Base-by-base conservation (phyloP, 805 yeast species). In the Pichia sporocuriosa region DNA sequence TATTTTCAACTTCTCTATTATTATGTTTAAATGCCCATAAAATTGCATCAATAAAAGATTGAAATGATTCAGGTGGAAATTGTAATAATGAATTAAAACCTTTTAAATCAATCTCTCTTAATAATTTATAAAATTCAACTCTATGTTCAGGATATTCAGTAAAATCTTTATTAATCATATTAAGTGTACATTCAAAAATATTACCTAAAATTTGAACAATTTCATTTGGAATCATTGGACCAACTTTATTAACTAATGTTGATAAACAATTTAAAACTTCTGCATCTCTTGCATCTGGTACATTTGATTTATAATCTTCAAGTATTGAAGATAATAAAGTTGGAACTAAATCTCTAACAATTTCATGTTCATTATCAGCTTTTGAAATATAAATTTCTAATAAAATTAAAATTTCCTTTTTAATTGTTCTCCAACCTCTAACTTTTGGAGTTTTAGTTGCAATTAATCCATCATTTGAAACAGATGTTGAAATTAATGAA, bases 11-110 rank as follows among this genome's bases (percentile, higher is more conserved):
- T 42, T 90, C 97, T 62, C 97, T 79, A 64, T 93, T 89, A 57
- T 89, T 93, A 63, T 93, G 99, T 65, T 93, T 90, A 63, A 93
- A 85, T 0, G 97, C 97, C 99, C 99, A 93, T 56, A 93, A 70
- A 35, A 95, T 89, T 3, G 97, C 95, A 65, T 88, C 90, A 46
- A 93, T 79, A 43, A 93, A 82, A 45, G 87, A 75, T 58, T 84
- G 88, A 73, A 93, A 90, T 20, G 95, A 95, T 48, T 79, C 88
- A 3, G 94, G 90, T 9, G 97, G 94, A 49, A 93, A 73, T 61
- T 87, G 84, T 46, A 87, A 70, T 51, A 93, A 72, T 1, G 97
- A 95, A 44, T 77, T 74, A 72, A 93, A 93, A 15, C 93, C 81
- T 57, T 84, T 82, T 52, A 79, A 64, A 62, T 93, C 83, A 57